Conservation (phyloP, 805 yeast genomes). For the Kurtzmaniella fragi region DNA sequence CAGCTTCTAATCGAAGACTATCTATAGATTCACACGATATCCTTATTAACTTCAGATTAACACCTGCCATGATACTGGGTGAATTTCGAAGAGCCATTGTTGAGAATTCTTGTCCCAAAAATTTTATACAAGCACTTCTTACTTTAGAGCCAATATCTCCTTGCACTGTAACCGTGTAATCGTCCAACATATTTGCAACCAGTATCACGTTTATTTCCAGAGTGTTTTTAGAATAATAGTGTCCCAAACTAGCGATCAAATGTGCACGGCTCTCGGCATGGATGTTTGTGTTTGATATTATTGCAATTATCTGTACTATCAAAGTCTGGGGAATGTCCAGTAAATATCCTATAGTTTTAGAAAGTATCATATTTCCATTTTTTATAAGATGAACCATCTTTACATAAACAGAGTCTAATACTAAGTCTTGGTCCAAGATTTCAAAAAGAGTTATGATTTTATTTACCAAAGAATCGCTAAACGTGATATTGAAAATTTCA, state of each 20-base stretch:
- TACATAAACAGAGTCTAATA: slow-evolving; percentile 7
- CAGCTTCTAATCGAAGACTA: slow-evolving; percentile 42
- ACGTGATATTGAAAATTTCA: slow-evolving; percentile 9
- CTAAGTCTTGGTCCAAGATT: background rate
- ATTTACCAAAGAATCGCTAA: slow-evolving; percentile 4
- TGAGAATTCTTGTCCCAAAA: slow-evolving; percentile 27
- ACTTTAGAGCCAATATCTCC: slow-evolving; percentile 92
- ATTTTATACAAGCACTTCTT: slow-evolving; percentile 44
- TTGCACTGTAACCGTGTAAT: slow-evolving; percentile 71
- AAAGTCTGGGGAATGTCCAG: slow-evolving; percentile 8
- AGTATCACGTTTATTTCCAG: slow-evolving; percentile 1
- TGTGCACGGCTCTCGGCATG: slow-evolving; percentile 27
- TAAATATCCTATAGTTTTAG: slow-evolving; percentile 30
- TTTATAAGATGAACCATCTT: slow-evolving; percentile 34
- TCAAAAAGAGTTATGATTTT: slow-evolving; percentile 13
- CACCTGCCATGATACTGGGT: slow-evolving; percentile 3
- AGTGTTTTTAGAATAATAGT: slow-evolving; percentile 7
- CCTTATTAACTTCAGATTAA: slow-evolving; percentile 41
- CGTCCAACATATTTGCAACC: slow-evolving; percentile 48
- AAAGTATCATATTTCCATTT: slow-evolving; percentile 32
- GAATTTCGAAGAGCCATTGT: slow-evolving; percentile 1
- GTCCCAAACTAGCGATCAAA: slow-evolving; percentile 19
- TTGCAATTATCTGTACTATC: slow-evolving; percentile 15
- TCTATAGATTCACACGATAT: slow-evolving; percentile 63
- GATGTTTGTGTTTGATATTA: slow-evolving; percentile 18